phyloP scores from a whole-genome alignment of 2,329 filamentous ascomycete genomes.

The Pseudogymnoascus pannorum region DNA sequence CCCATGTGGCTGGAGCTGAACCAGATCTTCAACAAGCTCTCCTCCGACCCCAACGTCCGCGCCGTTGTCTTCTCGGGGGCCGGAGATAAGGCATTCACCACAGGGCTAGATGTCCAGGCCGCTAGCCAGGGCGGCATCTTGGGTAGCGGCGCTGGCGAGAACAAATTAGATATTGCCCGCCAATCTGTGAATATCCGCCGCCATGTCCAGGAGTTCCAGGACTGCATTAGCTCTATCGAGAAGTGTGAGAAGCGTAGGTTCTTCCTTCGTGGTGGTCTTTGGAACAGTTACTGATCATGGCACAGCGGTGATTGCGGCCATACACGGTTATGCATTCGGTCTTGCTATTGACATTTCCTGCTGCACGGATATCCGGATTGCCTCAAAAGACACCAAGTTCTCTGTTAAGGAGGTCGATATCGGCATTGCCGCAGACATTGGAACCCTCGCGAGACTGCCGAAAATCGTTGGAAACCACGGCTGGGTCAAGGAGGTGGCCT shows the following conservation, averaged over 20 bases:
- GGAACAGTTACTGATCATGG: background rate
- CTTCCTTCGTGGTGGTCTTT: background rate
- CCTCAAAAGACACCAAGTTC: conserved; percentile 51
- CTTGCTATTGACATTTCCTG: conserved; percentile 68
- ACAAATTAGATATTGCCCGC: conserved; percentile 51
- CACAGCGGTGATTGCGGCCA: conserved; percentile 67
- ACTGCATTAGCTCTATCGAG: conserved; percentile 67
- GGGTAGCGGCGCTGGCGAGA: conserved; percentile 25
- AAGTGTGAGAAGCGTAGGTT: conserved; percentile 77
- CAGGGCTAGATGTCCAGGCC: conserved; percentile 75
- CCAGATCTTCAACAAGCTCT: conserved; percentile 64
- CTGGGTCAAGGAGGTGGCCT: conserved; percentile 73
- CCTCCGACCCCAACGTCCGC: conserved; percentile 63
- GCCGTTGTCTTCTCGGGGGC: conserved; percentile 73
- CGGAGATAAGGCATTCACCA: conserved; percentile 76
- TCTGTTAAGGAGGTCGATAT: conserved; percentile 79
- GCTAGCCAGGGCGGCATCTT: conserved; percentile 48
- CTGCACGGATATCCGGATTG: conserved; percentile 64
- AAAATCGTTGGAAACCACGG: conserved; percentile 63
- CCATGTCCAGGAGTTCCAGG: conserved; percentile 74
- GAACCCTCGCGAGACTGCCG: conserved; percentile 65
- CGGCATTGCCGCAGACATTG: conserved; percentile 71
- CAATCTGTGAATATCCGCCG: conserved; percentile 54
- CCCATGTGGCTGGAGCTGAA: conserved; percentile 81
- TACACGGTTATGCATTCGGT: conserved; percentile 73